A percentile compares a stretch with the other conserved stretches of the same genome.
phyloP scores from a whole-genome alignment of 2,329 filamentous ascomycete genomes.

The Talaromyces sp. region DNA sequence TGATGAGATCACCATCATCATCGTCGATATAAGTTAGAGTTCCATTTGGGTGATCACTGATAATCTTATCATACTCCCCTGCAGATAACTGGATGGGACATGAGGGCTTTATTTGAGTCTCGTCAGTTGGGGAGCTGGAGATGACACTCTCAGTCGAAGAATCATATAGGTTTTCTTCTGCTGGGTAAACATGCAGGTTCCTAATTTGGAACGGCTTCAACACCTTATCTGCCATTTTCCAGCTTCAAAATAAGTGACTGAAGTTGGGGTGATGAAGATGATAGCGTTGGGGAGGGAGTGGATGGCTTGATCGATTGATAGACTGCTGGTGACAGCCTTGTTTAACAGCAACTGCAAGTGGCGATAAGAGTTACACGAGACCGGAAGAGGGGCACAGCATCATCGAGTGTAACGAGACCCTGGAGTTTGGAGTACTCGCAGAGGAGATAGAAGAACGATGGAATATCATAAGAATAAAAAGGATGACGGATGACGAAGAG shows the following conservation, averaged over 20 bases:
- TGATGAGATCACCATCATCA: constrained; percentile 47
- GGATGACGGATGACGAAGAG: not conserved
- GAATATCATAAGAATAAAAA: not conserved
- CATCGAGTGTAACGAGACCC: not conserved
- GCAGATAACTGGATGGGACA: constrained; percentile 41
- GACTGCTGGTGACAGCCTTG: constrained; percentile 11
- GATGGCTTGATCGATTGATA: not conserved
- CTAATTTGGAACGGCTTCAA: constrained; percentile 43
- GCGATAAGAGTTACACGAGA: constrained; percentile 12
- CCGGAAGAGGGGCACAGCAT: constrained; percentile 2
- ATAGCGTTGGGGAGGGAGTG: not conserved
- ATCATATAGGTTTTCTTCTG: constrained; percentile 21
- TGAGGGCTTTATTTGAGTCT: constrained; percentile 19
- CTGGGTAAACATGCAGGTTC: constrained; percentile 30
- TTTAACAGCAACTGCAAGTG: constrained; percentile 5
- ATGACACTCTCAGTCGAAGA: constrained; percentile 14
- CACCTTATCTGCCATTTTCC: constrained; percentile 24
- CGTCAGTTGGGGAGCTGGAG: constrained; percentile 14
- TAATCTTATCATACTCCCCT: constrained; percentile 43
- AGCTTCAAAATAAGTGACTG: not conserved
- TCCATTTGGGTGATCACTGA: constrained; percentile 40
- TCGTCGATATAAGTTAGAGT: constrained; percentile 45
- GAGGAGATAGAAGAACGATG: not conserved
- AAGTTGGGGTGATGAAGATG: not conserved
- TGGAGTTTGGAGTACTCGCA: not conserved